Evolutionary conservation across 352 stramenopile species (phyloP).

Genomic region (Pythium pyrilobum): DNA sequence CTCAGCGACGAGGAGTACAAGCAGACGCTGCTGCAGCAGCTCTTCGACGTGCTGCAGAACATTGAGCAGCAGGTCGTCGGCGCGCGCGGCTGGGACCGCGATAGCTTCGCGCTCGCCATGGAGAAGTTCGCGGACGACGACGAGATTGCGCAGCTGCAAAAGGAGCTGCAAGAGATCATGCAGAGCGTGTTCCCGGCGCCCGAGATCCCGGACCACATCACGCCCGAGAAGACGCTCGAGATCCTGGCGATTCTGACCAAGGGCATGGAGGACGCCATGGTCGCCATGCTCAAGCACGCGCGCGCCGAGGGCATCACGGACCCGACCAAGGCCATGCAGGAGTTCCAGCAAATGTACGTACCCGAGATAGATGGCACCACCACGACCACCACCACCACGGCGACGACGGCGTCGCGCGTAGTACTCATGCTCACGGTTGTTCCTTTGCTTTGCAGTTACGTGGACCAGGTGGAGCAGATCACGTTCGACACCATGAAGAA

Average conservation of each 20-base stretch:
- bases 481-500: constrained; percentile 62
- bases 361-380: background rate
- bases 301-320: constrained; percentile 69
- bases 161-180: constrained; percentile 68
- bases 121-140: constrained; percentile 56
- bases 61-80: constrained; percentile 60
- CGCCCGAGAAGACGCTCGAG: constrained; percentile 55
- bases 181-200: constrained; percentile 61
- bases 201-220: constrained; percentile 64
- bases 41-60: constrained; percentile 70
- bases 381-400: background rate
- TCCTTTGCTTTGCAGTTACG: constrained; percentile 20
- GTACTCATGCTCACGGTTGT: background rate
- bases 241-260: constrained; percentile 64
- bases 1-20: constrained; percentile 68
- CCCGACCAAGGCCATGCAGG: constrained; percentile 57
- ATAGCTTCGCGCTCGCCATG: constrained; percentile 56
- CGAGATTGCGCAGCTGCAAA: constrained; percentile 55
- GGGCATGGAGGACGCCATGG: constrained; percentile 76
- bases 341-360: constrained; percentile 65
- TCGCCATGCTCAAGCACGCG: constrained; percentile 67
- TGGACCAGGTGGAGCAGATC: constrained; percentile 72
- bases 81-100: constrained; percentile 52
- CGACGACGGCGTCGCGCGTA: background rate
- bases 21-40: constrained; percentile 62